Percentiles rank a stretch among this genome's conserved stretches.
These are phyloP conservation scores for Amanita rubescens DNA, from an alignment of 768 basidiomycete genomes.

Conservation along the genomic window DNA sequence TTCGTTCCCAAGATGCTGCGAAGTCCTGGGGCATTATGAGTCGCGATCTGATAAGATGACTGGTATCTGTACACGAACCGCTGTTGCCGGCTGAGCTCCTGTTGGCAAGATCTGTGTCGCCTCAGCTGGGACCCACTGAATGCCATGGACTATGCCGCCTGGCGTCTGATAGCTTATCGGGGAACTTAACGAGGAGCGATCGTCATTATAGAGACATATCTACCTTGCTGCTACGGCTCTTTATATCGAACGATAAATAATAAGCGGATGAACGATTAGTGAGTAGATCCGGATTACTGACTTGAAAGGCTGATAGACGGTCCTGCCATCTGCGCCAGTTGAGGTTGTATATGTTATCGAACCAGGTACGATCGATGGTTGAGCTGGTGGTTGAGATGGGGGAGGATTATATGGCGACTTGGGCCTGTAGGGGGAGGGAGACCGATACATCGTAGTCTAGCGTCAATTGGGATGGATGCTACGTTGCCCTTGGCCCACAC, in stretches of 20 bases:
- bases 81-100: conserved; percentile 52
- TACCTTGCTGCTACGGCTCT: conserved; percentile 76
- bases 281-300: conserved; percentile 19
- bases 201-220: conserved; percentile 15
- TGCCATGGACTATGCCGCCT: conserved; percentile 58
- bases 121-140: conserved; percentile 66
- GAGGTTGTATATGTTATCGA: conserved; percentile 68
- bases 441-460: conserved; percentile 23
- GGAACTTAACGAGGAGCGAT: conserved; percentile 6
- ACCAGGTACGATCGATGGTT: conserved; percentile 46
- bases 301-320: conserved; percentile 72
- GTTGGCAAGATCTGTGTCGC: conserved; percentile 51
- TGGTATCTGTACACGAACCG: conserved; percentile 29
- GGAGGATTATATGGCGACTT: conserved; percentile 18
- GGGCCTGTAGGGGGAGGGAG: conserved; percentile 23
- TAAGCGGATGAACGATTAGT: conserved; percentile 11
- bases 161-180: conserved; percentile 63
- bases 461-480: background rate
- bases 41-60: conserved; percentile 2
- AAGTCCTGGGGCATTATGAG: conserved; percentile 39
- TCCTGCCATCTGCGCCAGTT: conserved; percentile 50
- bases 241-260: conserved; percentile 13
- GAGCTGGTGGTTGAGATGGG: conserved; percentile 13
- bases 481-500: background rate
- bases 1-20: conserved; percentile 46